phyloP scores from a whole-genome alignment of 2,329 filamentous ascomycete species.

The Alternaria ventricosa region DNA sequence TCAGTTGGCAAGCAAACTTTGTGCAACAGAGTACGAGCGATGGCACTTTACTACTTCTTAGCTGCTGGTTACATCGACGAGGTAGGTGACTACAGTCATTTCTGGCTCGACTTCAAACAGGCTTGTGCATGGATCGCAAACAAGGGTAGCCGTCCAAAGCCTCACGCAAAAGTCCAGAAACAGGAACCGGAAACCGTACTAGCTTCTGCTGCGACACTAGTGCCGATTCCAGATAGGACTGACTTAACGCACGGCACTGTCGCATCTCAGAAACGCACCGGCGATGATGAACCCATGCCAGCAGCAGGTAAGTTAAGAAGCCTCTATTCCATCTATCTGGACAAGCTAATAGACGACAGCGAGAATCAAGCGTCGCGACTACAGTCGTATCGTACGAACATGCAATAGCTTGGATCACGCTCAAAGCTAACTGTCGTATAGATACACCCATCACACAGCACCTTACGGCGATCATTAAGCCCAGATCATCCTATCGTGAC shows the following conservation, averaged over 20 bases:
- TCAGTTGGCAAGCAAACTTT: neutral
- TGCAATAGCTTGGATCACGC: neutral
- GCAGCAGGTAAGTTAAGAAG: neutral
- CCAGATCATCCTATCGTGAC: neutral
- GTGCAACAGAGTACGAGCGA: neutral
- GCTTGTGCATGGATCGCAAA: neutral
- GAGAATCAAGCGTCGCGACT: neutral
- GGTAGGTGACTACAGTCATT: neutral
- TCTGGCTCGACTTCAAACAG: neutral
- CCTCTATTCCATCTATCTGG: accelerated
- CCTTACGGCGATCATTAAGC: neutral
- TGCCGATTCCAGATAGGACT: accelerated
- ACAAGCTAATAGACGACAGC: neutral
- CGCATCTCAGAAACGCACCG: neutral
- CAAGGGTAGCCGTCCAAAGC: neutral
- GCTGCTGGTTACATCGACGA: neutral
- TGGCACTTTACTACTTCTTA: neutral
- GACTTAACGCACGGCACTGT: neutral
- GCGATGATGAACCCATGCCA: neutral
- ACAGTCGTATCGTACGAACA: neutral
- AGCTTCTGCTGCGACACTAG: neutral
- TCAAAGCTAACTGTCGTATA: neutral
- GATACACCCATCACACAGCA: neutral
- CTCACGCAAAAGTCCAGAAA: neutral
- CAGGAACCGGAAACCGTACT: neutral